Base-by-base conservation (phyloP, 768 basidiomycete genomes). In the Brasilioporus rufonigricans region DNA sequence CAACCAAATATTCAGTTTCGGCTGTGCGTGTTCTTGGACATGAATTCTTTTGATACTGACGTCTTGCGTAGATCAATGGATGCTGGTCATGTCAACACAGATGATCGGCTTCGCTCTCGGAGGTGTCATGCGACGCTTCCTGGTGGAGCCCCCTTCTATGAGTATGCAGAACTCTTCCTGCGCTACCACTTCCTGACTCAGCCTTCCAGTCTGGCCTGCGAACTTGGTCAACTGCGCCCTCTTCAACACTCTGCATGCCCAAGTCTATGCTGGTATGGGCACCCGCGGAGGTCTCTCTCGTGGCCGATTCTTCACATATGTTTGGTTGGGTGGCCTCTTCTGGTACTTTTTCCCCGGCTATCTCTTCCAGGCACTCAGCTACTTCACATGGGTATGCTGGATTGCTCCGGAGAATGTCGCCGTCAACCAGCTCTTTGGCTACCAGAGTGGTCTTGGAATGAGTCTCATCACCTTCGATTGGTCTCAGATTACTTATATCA, bases 391-490 rank as follows among this genome's bases (percentile, higher is more conserved):
- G 78, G 74, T 80, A 2, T 78, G 77, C 62, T 83, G 82, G 90
- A 89, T 92, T 48, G 84, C 74, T 1, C 91, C 90, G 0, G 59
- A 86, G 45, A 87, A 90, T 60, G 59, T 86, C 47, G 74, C 70
- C 45, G 79, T 93, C 63, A 92, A 91, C 68, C 83, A 87, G 63
- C 70, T 91, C 64, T 91, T 92, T 59, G 89, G 90, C 32, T 83
- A 83, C 55, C 59, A 63, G 31, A 58, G 46, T n/a, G 76, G 77
- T 13, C 65, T 86, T 63, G 84, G 85, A 26, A 89, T 91, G 86
- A 84, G 85, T 58, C 64, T 89, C 56, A 68, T 91, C 63, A 89
- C 88, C 29, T 90, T 93, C 66, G 90, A 92, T 61, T 93, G 90
- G 91, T 75, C 85, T 3, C 85, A 89, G 67, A 82, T 87, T 55